Evolutionary conservation across 208 protist species (phyloP), one percentile per base, ranked within the genome.

Genomic region (Wallacemonas sp.): DNA sequence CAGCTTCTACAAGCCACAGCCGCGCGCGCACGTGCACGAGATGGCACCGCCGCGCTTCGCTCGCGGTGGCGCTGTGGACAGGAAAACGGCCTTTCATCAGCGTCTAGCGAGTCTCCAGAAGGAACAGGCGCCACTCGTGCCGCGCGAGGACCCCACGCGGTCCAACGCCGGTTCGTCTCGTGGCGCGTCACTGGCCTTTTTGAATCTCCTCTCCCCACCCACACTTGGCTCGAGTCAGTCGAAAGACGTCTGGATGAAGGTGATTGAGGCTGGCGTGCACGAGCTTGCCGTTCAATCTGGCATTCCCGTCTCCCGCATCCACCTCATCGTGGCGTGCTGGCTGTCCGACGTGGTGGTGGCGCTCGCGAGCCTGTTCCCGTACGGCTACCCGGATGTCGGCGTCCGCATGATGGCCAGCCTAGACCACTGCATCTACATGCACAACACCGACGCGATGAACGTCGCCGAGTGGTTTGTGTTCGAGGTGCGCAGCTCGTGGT

Each of bases 371-470:
- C 57, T 83, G 8, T 43, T 76, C 24, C 68, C 68, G 0, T 61
- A 75, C 38, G 72, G 68, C 1, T 66, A 68, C 2, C 70, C 66
- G n/a, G 69, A 78, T 34, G 8, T 21, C 17, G 12, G 48, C 21
- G 32, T 81, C 57, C 44, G 49, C 12, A 65, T 85, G 61, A 74
- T 80, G 29, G 65, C 74, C n/a, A 79, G 72, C 30, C 77, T 90
- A n/a, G 78, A 90, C 38, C 83, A 90, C 63, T 52, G 77, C 21
- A 76, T 90, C 29, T 79, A 83, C 60, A 83, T 90, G 48, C 74
- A 90, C 62, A 30, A 62, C 44, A 58, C 68, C 4, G 52, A 75
- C 21, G 33, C 27, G 29, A 66, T 84, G 34, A 34, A 54, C 8
- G 62, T 78, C 19, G 65, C 77, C 43, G 66, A 85, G 8, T 90